These are phyloP conservation scores for Hysterium pulicare DNA, from an alignment of 2,329 filamentous ascomycete species.

Conservation along the genomic window DNA sequence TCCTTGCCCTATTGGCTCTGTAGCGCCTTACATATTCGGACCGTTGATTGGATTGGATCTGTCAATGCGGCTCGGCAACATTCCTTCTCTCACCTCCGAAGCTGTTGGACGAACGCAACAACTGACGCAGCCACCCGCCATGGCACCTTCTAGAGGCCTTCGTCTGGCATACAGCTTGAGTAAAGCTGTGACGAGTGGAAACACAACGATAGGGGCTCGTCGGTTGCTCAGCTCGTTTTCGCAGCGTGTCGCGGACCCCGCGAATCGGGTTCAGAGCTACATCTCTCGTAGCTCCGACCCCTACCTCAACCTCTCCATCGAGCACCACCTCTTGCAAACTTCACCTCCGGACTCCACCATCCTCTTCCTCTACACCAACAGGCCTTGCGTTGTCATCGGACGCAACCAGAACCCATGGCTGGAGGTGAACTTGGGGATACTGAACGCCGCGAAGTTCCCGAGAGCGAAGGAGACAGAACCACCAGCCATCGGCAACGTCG, in stretches of 20 bases:
- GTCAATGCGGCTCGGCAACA: no score
- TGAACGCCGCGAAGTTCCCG: constrained; percentile 44
- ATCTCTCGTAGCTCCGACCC: constrained; percentile 62
- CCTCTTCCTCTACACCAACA: constrained; percentile 84
- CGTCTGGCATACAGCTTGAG: constrained; percentile 4
- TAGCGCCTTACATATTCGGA: no score
- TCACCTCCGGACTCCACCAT: constrained; percentile 69
- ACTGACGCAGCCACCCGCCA: no score
- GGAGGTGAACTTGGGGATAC: constrained; percentile 71
- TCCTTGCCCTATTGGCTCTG: no score
- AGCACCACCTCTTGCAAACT: constrained; percentile 81
- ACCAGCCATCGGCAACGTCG: constrained; percentile 42
- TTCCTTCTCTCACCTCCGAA: no score
- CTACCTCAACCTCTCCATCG: constrained; percentile 87
- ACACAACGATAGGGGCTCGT: constrained; percentile 1
- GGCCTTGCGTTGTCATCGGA: constrained; percentile 84
- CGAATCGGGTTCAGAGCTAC: constrained; percentile 44
- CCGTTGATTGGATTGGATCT: no score
- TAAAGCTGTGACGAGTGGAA: not conserved
- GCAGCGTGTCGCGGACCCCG: constrained; percentile 25
- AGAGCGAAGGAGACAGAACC: constrained; percentile 30
- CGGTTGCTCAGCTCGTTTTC: constrained; percentile 23
- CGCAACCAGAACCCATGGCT: constrained; percentile 98
- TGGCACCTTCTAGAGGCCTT: constrained; percentile 10
- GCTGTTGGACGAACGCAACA: no score